Conservation (phyloP, 139 green algal genomes). For the Chlorella sp. region DNA sequence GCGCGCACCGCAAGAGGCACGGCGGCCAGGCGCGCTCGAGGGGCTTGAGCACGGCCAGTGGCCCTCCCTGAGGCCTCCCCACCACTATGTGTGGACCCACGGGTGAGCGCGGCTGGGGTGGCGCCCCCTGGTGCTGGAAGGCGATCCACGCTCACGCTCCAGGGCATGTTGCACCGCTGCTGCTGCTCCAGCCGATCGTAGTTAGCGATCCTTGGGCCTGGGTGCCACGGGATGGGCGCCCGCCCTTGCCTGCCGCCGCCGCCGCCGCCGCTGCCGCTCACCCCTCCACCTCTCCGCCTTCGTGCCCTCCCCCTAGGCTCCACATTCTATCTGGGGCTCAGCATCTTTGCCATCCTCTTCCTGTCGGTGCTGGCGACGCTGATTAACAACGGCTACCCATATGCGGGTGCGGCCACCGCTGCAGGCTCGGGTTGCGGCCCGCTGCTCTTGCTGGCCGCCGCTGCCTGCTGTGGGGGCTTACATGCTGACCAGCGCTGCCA, state of each 20-base stretch:
- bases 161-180: too few relatives aligned
- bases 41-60: too few relatives aligned
- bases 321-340: constrained; percentile 41
- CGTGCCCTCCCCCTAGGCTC: constrained; percentile 29
- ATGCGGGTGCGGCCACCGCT: constrained; percentile 5
- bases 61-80: too few relatives aligned
- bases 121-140: too few relatives aligned
- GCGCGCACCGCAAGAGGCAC: too few relatives aligned
- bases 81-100: constrained; percentile 26
- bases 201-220: too few relatives aligned
- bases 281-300: not conserved
- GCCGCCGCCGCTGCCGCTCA: not conserved
- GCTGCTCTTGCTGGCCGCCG: not conserved
- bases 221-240: too few relatives aligned
- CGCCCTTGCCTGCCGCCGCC: not conserved
- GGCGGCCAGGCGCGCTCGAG: too few relatives aligned
- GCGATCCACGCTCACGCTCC: too few relatives aligned
- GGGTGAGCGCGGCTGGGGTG: constrained; percentile 1
- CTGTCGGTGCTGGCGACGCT: constrained; percentile 45
- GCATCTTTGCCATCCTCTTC: constrained; percentile 49
- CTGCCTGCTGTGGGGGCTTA: not conserved
- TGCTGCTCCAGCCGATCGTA: too few relatives aligned
- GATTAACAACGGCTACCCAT: constrained; percentile 50
- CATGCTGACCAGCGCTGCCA: too few relatives aligned
- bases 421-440: too few relatives aligned